Evolutionary conservation across 2,329 filamentous ascomycete species (phyloP).

Genomic region (Mycosphaerella sp.): DNA sequence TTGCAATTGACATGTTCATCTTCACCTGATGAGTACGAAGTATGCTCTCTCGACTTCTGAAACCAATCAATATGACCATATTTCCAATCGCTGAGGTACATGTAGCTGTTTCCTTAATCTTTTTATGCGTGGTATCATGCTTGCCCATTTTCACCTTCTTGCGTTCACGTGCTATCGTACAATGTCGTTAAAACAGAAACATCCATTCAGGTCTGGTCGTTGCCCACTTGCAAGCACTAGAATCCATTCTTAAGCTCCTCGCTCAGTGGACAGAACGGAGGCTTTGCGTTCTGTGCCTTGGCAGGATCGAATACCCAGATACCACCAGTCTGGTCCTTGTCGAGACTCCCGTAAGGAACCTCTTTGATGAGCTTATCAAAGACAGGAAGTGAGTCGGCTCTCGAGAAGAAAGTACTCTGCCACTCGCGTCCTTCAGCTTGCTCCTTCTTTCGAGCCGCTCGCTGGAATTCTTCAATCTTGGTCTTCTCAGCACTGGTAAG

Average conservation of each 20-base stretch:
- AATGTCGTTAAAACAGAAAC: not conserved
- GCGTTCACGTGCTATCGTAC: constrained; percentile 1
- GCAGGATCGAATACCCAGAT: constrained; percentile 62
- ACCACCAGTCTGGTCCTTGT: constrained; percentile 61
- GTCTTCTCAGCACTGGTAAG: constrained; percentile 70
- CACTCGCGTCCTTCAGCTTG: constrained; percentile 68
- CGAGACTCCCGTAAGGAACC: constrained; percentile 42
- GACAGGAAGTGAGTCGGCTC: constrained; percentile 36
- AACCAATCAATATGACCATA: no score
- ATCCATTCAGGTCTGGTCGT: not conserved
- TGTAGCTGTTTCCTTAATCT: not conserved
- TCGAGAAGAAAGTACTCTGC: constrained; percentile 75
- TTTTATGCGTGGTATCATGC: constrained; percentile 13
- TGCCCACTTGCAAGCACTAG: constrained; percentile 10
- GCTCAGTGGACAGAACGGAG: constrained; percentile 28
- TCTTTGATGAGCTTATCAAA: constrained; percentile 46
- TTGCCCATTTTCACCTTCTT: not conserved
- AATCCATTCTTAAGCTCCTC: constrained; percentile 26
- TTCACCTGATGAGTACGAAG: no score
- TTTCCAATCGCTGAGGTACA: no score
- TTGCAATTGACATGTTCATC: not conserved
- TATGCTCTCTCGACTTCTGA: no score
- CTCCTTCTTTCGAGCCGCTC: constrained; percentile 68
- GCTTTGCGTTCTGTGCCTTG: constrained; percentile 39
- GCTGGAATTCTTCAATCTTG: constrained; percentile 84